Conservation (phyloP, 225 moss, liverwort and hornwort genomes). For the Bryum argenteum region DNA sequence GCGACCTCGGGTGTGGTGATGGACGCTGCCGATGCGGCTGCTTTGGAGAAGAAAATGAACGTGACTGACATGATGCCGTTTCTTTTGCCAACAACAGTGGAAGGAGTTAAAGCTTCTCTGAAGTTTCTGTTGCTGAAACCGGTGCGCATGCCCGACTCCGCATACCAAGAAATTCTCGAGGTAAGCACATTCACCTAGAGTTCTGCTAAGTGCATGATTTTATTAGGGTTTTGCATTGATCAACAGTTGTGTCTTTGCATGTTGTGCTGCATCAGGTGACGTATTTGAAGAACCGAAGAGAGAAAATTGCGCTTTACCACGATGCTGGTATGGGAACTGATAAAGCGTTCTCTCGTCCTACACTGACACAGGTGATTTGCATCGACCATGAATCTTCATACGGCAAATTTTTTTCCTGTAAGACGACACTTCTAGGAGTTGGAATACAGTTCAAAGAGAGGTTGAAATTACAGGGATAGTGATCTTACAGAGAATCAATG, state of each 20-base stretch:
- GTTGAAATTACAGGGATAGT: too few species aligned
- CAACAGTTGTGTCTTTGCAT: not conserved
- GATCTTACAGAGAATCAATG: too few species aligned
- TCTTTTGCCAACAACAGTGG: slow-evolving; percentile 43
- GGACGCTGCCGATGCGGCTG: slow-evolving; percentile 37
- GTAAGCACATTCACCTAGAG: not conserved
- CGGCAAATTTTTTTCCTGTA: not conserved
- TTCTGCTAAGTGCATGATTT: too few species aligned
- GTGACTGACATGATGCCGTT: slow-evolving; percentile 13
- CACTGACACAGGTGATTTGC: slow-evolving; percentile 37
- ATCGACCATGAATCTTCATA: not conserved
- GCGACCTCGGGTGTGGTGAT: slow-evolving; percentile 59
- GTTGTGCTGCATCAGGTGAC: slow-evolving; percentile 39
- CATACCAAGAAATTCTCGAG: slow-evolving; percentile 35
- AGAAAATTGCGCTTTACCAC: slow-evolving; percentile 40
- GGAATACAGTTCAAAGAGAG: not conserved
- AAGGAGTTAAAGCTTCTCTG: slow-evolving; percentile 6
- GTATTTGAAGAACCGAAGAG: slow-evolving; percentile 41
- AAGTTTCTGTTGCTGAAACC: slow-evolving; percentile 1
- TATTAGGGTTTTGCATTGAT: not conserved
- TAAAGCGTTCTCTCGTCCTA: slow-evolving; percentile 34
- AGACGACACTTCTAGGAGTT: not conserved
- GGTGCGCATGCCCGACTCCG: slow-evolving; percentile 22
- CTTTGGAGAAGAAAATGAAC: not conserved
- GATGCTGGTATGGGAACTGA: slow-evolving; percentile 49